Evolutionary conservation across 2,329 filamentous ascomycete genomes (phyloP).

Genomic region (Ophiostoma angusticollis): DNA sequence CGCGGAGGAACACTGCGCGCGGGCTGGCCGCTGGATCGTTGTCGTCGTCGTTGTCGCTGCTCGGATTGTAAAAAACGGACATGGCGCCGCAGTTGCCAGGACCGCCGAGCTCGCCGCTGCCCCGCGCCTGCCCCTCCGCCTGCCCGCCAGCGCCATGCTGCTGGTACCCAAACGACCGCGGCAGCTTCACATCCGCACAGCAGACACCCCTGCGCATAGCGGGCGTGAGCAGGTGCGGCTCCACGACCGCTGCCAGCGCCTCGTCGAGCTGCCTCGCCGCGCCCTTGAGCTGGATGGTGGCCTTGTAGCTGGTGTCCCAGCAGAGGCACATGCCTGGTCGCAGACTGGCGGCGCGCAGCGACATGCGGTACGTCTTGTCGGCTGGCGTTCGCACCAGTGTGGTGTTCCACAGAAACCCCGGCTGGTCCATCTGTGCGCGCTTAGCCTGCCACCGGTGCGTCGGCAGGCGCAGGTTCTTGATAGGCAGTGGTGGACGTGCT

Average conservation of each 20-base stretch:
- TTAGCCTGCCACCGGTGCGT: constrained; percentile 94
- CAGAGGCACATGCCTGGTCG: constrained; percentile 55
- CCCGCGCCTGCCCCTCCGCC: background rate
- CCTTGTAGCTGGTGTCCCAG: constrained; percentile 93
- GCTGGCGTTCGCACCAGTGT: constrained; percentile 73
- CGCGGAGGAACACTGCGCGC: constrained; percentile 13
- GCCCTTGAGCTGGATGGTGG: constrained; percentile 70
- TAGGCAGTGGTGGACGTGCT: constrained; percentile 58
- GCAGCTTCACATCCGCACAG: constrained; percentile 12
- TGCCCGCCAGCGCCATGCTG: no score
- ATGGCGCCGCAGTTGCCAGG: constrained; percentile 13
- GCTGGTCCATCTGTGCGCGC: constrained; percentile 73
- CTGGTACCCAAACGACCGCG: constrained; percentile 13
- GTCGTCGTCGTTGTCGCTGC: background rate
- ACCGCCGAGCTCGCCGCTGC: constrained; percentile 2
- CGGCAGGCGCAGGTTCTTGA: constrained; percentile 84
- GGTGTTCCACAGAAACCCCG: constrained; percentile 78
- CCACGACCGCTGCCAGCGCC: constrained; percentile 9
- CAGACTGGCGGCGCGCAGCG: constrained; percentile 64
- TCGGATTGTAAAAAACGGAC: constrained; percentile 8
- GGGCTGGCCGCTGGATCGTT: no score
- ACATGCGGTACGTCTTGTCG: constrained; percentile 78
- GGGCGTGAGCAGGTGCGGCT: constrained; percentile 7
- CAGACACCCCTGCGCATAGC: constrained; percentile 4
- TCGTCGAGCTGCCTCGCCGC: background rate